Evolutionary conservation across 176 grass and related monocot genomes (phyloP), one percentile per base, ranked within the genome.

Genomic region (Triticum turgidum): DNA sequence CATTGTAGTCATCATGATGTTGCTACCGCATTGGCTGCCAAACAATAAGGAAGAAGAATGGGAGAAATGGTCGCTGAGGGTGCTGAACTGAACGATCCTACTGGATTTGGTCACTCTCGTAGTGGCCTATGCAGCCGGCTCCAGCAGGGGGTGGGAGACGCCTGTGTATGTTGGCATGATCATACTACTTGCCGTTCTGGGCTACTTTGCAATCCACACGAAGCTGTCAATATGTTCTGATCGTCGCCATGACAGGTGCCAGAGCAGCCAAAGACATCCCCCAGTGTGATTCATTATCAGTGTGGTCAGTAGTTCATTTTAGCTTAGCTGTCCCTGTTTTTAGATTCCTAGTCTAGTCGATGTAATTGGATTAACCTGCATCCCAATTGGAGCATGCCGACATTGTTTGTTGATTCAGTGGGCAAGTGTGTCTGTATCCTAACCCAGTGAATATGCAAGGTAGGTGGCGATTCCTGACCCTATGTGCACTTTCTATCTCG

Each of bases 91-190:
- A 3, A 21, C 11, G 5, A 79, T 79, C n/a, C 9, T 41, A 6
- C 20, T 79, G 18, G 82, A 89, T 54, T 12, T 89, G 54, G 37
- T 85, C 7, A 22, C 82, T 5, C 80, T 89, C 76, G 61, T 73
- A 11, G 68, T n/a, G 15, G 69, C 81, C 9, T 72, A 83, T 10
- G 81, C 68, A 0, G 69, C 68, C 5, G 81, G 81, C 35, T 73
- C 67, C 9, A 73, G 3, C 35, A 41, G 69, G 22, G 68, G 22
- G 2, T 73, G 68, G 81, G 9, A 73, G 49, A 83, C 68, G 0
- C 44, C 35, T 0, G 7, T 37, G 4, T 73, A 62, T 15, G 37
- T 73, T 1, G 10, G 21, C 2, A 51, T 14, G 0, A 2, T 83
- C 5, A 52, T 38, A 38, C 34, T 72, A 8, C 4, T 6, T 5